Percentiles rank a stretch among this genome's conserved stretches.
Conservation (phyloP, 129 eudicot species). For the Kitagawia praeruptora region DNA sequence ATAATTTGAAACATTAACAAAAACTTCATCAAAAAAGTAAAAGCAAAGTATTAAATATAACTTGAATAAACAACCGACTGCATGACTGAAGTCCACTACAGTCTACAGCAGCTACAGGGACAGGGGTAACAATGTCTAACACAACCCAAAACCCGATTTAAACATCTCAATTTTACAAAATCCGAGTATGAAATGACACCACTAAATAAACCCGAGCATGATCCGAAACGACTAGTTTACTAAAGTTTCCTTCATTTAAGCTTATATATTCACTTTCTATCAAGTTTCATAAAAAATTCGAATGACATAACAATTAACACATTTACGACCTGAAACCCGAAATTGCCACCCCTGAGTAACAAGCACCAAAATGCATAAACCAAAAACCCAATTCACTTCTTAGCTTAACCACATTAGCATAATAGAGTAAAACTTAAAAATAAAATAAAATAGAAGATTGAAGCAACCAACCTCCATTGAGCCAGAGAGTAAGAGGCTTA, state of each 20-base stretch:
- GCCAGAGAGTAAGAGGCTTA: conserved; percentile 94
- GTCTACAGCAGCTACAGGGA: too few species aligned
- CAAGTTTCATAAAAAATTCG: background rate
- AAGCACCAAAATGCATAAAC: too few species aligned
- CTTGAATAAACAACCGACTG: background rate
- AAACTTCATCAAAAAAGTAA: conserved; percentile 14
- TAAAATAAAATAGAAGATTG: too few species aligned
- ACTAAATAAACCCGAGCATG: too few species aligned
- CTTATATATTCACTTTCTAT: background rate
- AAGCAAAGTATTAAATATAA: background rate
- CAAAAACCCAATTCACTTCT: background rate
- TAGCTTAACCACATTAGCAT: background rate
- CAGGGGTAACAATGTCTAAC: too few species aligned
- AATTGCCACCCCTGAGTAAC: background rate
- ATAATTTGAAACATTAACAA: background rate
- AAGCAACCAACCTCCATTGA: conserved; percentile 70
- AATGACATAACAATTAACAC: background rate
- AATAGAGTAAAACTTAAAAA: too few species aligned
- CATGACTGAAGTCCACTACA: too few species aligned
- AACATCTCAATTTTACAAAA: too few species aligned
- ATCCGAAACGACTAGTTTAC: too few species aligned
- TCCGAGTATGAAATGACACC: too few species aligned
- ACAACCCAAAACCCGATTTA: too few species aligned
- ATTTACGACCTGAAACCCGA: too few species aligned
- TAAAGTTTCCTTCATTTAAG: background rate